Evolutionary conservation across 192 early-diverging fungal species (phyloP).

Genomic region (Thoreauomyces humboldtii): DNA sequence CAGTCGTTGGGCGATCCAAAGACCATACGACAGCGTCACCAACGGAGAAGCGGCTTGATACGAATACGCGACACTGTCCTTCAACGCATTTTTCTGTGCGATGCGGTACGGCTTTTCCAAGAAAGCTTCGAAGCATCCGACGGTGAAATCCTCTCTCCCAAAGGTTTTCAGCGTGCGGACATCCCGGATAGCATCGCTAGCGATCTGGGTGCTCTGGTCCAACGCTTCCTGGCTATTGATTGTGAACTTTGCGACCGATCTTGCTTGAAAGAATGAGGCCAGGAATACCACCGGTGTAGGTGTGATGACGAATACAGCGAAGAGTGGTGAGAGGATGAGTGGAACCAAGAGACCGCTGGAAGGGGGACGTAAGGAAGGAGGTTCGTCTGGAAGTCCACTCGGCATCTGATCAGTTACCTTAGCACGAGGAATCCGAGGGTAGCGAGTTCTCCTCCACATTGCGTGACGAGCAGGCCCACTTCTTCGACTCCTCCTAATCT

Average conservation of each 20-base stretch:
- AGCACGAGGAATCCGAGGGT: too few relatives aligned
- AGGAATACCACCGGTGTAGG: background rate
- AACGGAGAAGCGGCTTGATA: too few relatives aligned
- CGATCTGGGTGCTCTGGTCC: conserved; percentile 6
- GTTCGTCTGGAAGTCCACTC: too few relatives aligned
- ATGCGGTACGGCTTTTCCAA: conserved; percentile 3
- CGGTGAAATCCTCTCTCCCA: conserved; percentile 4
- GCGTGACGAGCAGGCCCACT: too few relatives aligned
- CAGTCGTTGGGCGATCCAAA: too few relatives aligned
- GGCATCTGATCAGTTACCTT: too few relatives aligned
- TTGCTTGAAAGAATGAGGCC: conserved; percentile 9
- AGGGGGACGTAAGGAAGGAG: background rate
- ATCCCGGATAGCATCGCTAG: conserved; percentile 16
- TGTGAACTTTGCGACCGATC: conserved; percentile 11
- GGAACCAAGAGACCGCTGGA: background rate
- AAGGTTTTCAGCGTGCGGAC: conserved; percentile 25
- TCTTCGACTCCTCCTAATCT: too few relatives aligned
- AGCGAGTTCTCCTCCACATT: too few relatives aligned
- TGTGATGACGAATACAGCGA: background rate
- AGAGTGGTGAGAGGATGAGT: background rate
- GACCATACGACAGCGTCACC: too few relatives aligned
- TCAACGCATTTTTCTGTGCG: conserved; percentile 13
- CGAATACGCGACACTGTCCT: conserved; percentile 10
- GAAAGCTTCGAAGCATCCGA: conserved; percentile 5
- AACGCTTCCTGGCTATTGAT: conserved; percentile 11